Evolutionary conservation across 163 green algal species (phyloP), one percentile per base, ranked within the genome.

Genomic region (Chlorella variabilis): DNA sequence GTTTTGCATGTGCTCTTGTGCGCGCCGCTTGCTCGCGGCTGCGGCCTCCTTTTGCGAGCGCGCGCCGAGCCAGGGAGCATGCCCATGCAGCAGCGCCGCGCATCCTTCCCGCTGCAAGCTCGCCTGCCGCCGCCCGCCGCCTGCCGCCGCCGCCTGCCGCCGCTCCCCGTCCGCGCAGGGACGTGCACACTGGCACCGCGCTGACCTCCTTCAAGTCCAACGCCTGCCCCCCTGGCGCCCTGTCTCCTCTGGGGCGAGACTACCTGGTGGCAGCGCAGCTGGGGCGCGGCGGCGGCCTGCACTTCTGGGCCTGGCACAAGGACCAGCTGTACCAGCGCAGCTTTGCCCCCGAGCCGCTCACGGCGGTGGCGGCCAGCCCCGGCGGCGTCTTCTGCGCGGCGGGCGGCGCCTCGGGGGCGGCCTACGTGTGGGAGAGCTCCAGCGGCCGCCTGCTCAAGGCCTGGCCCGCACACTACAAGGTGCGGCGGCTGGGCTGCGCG

Each of bases 391-490:
- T 87, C 38, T 66, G 93, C 4, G 92, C 90, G 0, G 92, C 58
- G 0, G 94, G 94, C n/a, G 90, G 88, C 38, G 80, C 78, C 45
- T 93, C 92, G 4, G 75, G 75, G n/a, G 75, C 75, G 29, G n/a
- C 96, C 0, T 93, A 96, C 82, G 36, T 96, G 21, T 98, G 95
- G 95, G 89, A 96, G 38, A 68, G 87, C 2, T 83, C 78, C 15
- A 91, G 86, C 0, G 94, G 94, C 2, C 84, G 87, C 3, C 88
- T 98, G 41, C 82, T 98, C 69, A 84, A 84, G 31, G 89, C 42
- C 31, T 98, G 93, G 94, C 84, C 91, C 9, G 91, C 90, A 2
- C 94, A 98, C 85, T 97, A 96, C 89, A 96, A 96, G 91, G 93
- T 92, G 27, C 15, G 45, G 63, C 3, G 42, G n/a, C n/a, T n/a